Evolutionary conservation across 2,329 filamentous ascomycete species (phyloP).

Genomic region (Trichophyton verrucosum): DNA sequence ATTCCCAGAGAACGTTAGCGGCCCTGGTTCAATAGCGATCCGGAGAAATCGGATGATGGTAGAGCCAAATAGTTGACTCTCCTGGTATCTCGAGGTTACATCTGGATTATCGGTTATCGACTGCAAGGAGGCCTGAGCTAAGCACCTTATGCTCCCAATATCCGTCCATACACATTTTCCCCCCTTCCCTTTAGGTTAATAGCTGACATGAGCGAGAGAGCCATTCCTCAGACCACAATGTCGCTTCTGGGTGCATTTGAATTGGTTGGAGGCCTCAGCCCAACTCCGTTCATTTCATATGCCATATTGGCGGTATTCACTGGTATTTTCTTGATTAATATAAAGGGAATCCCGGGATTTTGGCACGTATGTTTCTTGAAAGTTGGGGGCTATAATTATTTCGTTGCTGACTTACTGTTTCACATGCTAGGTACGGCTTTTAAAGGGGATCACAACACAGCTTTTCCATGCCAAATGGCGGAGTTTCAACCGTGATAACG

Average conservation of each 20-base stretch:
- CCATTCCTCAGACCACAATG: neutral
- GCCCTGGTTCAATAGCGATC: too few relatives aligned
- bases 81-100: too few relatives aligned
- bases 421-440: neutral
- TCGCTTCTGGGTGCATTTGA: neutral
- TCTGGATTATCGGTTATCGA: too few relatives aligned
- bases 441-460: slow-evolving; percentile 2
- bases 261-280: neutral
- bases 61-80: too few relatives aligned
- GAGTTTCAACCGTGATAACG: neutral
- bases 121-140: neutral
- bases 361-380: slow-evolving; percentile 5
- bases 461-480: neutral
- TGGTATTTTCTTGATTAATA: neutral
- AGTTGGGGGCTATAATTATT: neutral
- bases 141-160: neutral
- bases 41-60: too few relatives aligned
- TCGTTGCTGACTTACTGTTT: neutral
- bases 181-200: neutral
- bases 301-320: neutral
- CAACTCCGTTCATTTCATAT: neutral
- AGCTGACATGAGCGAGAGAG: neutral
- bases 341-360: slow-evolving; percentile 3
- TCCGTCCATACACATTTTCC: neutral
- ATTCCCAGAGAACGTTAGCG: too few relatives aligned